Evolutionary conservation across 176 grass and related monocot genomes (phyloP), one percentile per base, ranked within the genome.

Genomic region (Oryza longistaminata): DNA sequence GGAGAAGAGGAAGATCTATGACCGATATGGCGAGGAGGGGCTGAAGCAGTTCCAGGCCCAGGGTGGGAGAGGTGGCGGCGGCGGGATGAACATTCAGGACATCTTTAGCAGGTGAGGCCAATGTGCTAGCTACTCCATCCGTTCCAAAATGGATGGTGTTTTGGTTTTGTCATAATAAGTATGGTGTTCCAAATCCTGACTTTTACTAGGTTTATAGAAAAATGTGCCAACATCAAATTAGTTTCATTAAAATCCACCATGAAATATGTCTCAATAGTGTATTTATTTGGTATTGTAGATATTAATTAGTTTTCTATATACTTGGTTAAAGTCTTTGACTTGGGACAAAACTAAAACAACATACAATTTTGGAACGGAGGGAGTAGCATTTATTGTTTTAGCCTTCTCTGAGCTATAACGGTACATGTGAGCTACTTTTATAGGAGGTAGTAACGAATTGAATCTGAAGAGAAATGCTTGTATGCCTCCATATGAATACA

Each of bases 1-100:
- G 88, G 96, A 99, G 86, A 99, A 96, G 88, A 96, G 93, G 87
- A 99, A 92, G 71, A 86, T 99, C 78, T 99, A 99, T 82, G 96
- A 99, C 83, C 90, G 88, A 53, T 94, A 99, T 15, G 93, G 96
- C 0, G 96, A 99, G 73, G 96, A 99, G 81, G 96, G 96, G 13
- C 79, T 99, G 31, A 96, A 99, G 86, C 96, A 99, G 88, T 58
- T 58, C 53, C 92, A 86, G 53, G 53, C 53, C 83, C 90, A 94
- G 66, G 91, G 86, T 17, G 80, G 89, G 11, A 81, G 91, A 6
- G 90, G 91, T 2, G 80, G 96, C 0, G 96, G 96, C 0, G 60
- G 87, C 1, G 96, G 96, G 69, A 99, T 99, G 96, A 99, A 99
- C 76, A 86, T 99, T 77, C 89, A 96, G 79, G 96, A 99, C 64